Base-by-base conservation (phyloP, 345 rosid genomes). In the Gossypium anomalum region DNA sequence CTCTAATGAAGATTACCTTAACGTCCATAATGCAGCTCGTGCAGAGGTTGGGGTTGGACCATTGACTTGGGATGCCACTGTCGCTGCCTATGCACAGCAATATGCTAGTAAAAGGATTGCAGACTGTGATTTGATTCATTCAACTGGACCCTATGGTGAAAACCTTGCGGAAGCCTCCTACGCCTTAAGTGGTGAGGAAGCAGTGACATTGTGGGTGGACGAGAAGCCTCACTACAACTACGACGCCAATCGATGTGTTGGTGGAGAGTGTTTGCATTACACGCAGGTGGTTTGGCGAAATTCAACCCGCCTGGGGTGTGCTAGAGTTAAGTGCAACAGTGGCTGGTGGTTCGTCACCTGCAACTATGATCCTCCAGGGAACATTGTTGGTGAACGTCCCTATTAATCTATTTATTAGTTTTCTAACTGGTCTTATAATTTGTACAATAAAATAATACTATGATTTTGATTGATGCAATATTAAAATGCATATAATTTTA, bases 341-440 rank as follows among this genome's bases (percentile, higher is more conserved):
- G 63, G 64, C 17, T 27, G 75, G 67, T 49, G 53, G 60, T 58
- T 72, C 38, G 60, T 72, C 9, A 47, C 23, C 15, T 72, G 75
- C 67, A 72, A 72, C 75, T 43, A 72, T 58, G 20, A 72, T 60
- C 75, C 75, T 22, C 75, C 75, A 12, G 75, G 75, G 14, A 72
- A 72, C 23, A 44, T 13, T 17, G 44, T 22, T 9, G 75, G 56
- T 16, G 56, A 72, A 44, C 66, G 67, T 41, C 75, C 75, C 9
- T 72, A 57, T 14, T 58, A 16, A 59, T 53, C 17, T 20, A 23
- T 2, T 43, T 10, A 25, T 43, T 43, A 65, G 27, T 44, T 65
- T 65, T 8, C 7, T 6, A 17, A 19, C 19, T 44, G 9, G 44
- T 65, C 17, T 23, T 0, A 1, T 2, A 20, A 57, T 10, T 9